Evolutionary conservation across 2,329 filamentous ascomycete genomes (phyloP).

Genomic region (Cercospora sp.): DNA sequence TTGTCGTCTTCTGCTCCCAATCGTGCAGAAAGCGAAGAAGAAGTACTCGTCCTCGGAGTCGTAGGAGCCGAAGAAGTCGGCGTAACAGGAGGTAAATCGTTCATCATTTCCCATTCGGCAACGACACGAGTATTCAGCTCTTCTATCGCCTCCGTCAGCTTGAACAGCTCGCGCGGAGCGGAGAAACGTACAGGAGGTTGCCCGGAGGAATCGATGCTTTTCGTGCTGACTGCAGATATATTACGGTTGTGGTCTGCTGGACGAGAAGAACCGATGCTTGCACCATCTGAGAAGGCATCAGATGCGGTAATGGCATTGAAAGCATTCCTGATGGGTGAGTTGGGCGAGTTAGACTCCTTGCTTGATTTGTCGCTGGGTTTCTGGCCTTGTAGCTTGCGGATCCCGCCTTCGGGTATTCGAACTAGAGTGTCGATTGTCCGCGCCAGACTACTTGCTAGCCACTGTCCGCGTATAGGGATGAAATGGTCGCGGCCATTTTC

Average conservation of each 20-base stretch:
- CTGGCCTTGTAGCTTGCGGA: constrained; percentile 68
- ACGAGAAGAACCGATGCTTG: neutral
- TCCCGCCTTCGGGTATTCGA: constrained; percentile 73
- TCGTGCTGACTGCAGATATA: neutral
- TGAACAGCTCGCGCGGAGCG: constrained; percentile 84
- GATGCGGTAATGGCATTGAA: constrained; percentile 22
- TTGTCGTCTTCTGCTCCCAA: neutral
- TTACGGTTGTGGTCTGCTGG: neutral
- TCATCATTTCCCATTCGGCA: constrained; percentile 63
- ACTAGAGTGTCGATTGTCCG: constrained; percentile 87
- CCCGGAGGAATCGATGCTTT: constrained; percentile 11
- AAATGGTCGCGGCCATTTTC: constrained; percentile 87
- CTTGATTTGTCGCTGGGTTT: constrained; percentile 41
- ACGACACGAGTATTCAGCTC: constrained; percentile 58
- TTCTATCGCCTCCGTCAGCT: constrained; percentile 78
- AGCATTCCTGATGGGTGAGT: constrained; percentile 15
- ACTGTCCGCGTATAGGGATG: constrained; percentile 73
- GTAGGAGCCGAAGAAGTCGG: constrained; percentile 26
- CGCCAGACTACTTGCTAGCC: constrained; percentile 80
- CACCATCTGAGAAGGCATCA: constrained; percentile 14
- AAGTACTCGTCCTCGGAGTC: constrained; percentile 6
- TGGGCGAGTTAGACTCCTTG: constrained; percentile 1
- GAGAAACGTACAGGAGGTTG: constrained; percentile 66
- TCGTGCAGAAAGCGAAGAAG: neutral
- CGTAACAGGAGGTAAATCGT: constrained; percentile 37